A percentile compares a stretch with the other conserved stretches of the same genome.
Conservation (phyloP, 192 early-diverging fungal genomes). For the Pilobolus umbonatus region DNA sequence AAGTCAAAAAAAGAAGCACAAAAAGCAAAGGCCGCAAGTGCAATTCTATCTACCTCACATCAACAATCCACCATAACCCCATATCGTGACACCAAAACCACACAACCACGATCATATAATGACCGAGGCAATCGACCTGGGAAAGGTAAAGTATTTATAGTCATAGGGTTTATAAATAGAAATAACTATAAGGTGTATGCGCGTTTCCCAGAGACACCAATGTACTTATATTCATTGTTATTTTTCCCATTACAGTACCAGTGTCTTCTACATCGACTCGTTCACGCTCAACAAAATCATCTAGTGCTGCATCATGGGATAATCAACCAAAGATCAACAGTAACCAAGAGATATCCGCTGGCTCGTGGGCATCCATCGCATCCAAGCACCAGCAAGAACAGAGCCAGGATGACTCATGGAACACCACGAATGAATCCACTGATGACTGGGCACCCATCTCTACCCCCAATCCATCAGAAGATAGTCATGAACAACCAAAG, state of each 20-base stretch:
- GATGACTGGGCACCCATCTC: conserved; percentile 15
- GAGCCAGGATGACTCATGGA: background rate
- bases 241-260: background rate
- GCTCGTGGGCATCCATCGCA: conserved; percentile 44
- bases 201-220: too few relatives aligned
- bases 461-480: conserved; percentile 5
- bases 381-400: conserved; percentile 5
- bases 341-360: conserved; percentile 13
- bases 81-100: conserved; percentile 10
- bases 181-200: too few relatives aligned
- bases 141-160: conserved; percentile 25
- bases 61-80: background rate
- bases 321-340: conserved; percentile 5
- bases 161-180: too few relatives aligned
- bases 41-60: background rate
- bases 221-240: background rate
- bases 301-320: conserved; percentile 3
- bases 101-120: conserved; percentile 18
- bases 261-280: background rate
- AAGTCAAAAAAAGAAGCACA: conserved; percentile 58
- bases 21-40: conserved; percentile 42
- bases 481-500: conserved; percentile 23
- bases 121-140: conserved; percentile 13
- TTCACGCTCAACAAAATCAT: conserved; percentile 6
- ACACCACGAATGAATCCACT: conserved; percentile 1